phyloP scores from a whole-genome alignment of 1,284 basidiomycete genomes.

The Crepidotus sp. region DNA sequence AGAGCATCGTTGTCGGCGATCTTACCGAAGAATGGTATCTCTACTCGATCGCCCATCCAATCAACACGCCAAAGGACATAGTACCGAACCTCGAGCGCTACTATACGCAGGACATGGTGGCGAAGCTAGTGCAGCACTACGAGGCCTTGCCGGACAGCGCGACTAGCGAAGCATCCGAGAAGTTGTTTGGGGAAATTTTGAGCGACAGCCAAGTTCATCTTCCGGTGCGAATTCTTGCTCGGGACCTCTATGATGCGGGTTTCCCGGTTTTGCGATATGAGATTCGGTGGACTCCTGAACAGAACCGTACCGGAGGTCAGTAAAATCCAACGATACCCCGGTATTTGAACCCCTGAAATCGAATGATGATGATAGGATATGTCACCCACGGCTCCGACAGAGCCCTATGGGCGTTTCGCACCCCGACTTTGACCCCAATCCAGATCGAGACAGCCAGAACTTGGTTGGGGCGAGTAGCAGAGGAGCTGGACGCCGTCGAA shows the following conservation, averaged over 20 bases:
- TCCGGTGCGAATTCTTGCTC: constrained; percentile 52
- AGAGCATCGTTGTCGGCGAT: constrained; percentile 56
- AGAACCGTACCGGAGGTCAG: constrained; percentile 43
- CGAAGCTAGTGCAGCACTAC: constrained; percentile 40
- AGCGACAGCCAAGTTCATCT: constrained; percentile 64
- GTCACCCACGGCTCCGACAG: constrained; percentile 63
- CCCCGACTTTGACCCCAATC: constrained; percentile 29
- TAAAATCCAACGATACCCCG: constrained; percentile 8
- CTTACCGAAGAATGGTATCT: constrained; percentile 71
- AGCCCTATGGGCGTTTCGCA: constrained; percentile 32
- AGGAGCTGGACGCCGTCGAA: constrained; percentile 33
- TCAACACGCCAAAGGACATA: constrained; percentile 40
- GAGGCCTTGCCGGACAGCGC: constrained; percentile 29
- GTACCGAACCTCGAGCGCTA: constrained; percentile 53
- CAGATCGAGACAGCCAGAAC: constrained; percentile 37
- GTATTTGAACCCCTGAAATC: too few species aligned
- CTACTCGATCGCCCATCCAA: constrained; percentile 60
- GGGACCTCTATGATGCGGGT: constrained; percentile 45
- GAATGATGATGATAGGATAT: constrained; percentile 35
- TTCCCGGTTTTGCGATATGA: constrained; percentile 63
- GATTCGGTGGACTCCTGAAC: constrained; percentile 61
- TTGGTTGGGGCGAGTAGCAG: constrained; percentile 43
- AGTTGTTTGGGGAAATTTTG: constrained; percentile 50
- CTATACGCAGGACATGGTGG: constrained; percentile 41
- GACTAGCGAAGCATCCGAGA: constrained; percentile 33